These are phyloP conservation scores for Trifolium fragiferum DNA, from an alignment of 306 rosid species.

Conservation along the genomic window DNA sequence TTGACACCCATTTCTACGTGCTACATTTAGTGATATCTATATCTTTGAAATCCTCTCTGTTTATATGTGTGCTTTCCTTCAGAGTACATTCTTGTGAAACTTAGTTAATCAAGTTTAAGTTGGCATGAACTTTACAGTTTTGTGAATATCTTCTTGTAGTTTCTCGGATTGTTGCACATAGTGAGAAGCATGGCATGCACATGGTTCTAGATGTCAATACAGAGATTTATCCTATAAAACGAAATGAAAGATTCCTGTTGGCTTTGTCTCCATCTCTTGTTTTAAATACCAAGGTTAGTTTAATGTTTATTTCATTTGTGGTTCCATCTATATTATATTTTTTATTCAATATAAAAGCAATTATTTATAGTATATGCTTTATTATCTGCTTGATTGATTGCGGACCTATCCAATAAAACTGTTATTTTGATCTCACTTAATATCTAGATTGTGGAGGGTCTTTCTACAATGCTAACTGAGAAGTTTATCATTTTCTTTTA, in stretches of 20 bases:
- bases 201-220: constrained; percentile 80
- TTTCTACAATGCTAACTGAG: constrained; percentile 15
- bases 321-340: neutral
- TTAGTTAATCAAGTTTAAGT: neutral
- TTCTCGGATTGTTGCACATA: constrained; percentile 73
- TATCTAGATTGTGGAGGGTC: neutral
- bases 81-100: constrained; percentile 2
- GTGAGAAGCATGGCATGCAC: constrained; percentile 76
- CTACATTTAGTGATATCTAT: constrained; percentile 4
- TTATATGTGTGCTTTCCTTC: neutral
- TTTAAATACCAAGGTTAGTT: constrained; percentile 65
- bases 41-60: neutral
- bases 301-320: neutral
- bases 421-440: neutral
- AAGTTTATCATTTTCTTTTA: constrained; percentile 5
- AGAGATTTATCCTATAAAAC: constrained; percentile 76
- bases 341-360: neutral
- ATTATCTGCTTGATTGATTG: neutral
- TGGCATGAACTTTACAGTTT: constrained; percentile 8
- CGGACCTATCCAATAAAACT: neutral
- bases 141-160: constrained; percentile 51
- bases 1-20: constrained; percentile 8
- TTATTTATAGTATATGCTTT: constrained; percentile 4
- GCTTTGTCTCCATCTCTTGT: constrained; percentile 75
- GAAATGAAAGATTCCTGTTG: constrained; percentile 71